phyloP scores from a whole-genome alignment of 2,329 filamentous ascomycete species.

The Tolypocladium tropicale region DNA sequence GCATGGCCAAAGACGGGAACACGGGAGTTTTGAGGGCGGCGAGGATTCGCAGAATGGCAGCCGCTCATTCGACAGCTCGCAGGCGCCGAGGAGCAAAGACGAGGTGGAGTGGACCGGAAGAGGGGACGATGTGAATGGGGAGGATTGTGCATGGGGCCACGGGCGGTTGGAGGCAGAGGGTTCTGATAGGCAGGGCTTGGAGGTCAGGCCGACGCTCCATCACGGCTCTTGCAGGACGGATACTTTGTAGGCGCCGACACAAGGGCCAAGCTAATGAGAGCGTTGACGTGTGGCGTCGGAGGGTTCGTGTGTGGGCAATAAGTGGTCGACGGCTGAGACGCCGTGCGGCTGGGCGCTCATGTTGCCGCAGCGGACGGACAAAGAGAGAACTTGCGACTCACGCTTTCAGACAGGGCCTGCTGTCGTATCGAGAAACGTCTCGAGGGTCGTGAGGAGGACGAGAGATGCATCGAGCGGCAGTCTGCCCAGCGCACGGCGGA shows the following conservation, averaged over 20 bases:
- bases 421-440: neutral
- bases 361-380: neutral
- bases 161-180: neutral
- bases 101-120: constrained; percentile 19
- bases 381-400: neutral
- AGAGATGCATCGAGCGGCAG: neutral
- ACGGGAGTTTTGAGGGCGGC: constrained; percentile 39
- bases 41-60: constrained; percentile 14
- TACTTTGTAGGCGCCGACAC: neutral
- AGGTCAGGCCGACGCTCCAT: neutral
- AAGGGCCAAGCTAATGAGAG: neutral
- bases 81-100: constrained; percentile 24
- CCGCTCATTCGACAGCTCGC: constrained; percentile 19
- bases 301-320: neutral
- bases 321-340: constrained; percentile 1
- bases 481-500: neutral
- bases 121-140: constrained; percentile 10
- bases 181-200: neutral
- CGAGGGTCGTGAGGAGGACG: neutral
- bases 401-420: neutral
- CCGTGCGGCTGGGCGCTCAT: neutral
- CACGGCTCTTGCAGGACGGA: neutral
- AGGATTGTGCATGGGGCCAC: constrained; percentile 1
- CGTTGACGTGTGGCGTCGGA: neutral
- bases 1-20: constrained; percentile 28